Evolutionary conservation across 495 filamentous ascomycete genomes (phyloP), one percentile per base, ranked within the genome.

Genomic region (Tuber aestivum): DNA sequence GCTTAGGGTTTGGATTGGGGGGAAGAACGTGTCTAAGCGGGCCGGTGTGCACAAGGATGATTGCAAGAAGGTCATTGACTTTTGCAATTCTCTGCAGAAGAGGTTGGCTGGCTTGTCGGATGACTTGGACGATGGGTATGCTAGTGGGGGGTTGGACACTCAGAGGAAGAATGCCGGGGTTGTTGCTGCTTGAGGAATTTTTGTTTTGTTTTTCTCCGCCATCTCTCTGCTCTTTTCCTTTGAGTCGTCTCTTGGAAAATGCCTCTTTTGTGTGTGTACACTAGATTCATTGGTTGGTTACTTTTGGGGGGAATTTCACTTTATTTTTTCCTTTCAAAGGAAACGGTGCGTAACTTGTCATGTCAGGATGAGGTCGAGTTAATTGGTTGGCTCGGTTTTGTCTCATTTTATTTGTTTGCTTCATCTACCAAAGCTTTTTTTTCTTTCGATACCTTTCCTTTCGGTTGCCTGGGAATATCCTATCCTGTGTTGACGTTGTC

Each of bases 1-100:
- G 32, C 78, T 91, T 69, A 83, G 89, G 35, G 86, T 87, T 40
- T 90, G 89, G 89, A 84, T 88, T 69, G 87, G 88, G 41, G 81
- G 85, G 72, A 75, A 76, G 45, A 72, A 79, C 12, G 82, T 85
- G 21, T 84, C 85, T 8, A 84, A 85, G 68, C 84, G 82, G 50
- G 83, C 84, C 38, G 86, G 86, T 27, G 75, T 90, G 21, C 83
- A 84, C 35, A 85, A 77, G n/a, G 83, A 83, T 38, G 79, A 87
- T 44, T 85, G 88, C 40, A 84, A 84, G 56, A 81, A 77, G 50
- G 83, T 90, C 81, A 85, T 89, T 48, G 85, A 86, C 38, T 83
- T 81, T 41, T 83, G 82, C 48, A 79, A 70, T 44, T 73, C 65
- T 40, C 56, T 83, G 40, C 78, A 80, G 71, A 83, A 69, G 74